Base-by-base conservation (phyloP, 441 rosid species). In the Arabidopsis hybrid region DNA sequence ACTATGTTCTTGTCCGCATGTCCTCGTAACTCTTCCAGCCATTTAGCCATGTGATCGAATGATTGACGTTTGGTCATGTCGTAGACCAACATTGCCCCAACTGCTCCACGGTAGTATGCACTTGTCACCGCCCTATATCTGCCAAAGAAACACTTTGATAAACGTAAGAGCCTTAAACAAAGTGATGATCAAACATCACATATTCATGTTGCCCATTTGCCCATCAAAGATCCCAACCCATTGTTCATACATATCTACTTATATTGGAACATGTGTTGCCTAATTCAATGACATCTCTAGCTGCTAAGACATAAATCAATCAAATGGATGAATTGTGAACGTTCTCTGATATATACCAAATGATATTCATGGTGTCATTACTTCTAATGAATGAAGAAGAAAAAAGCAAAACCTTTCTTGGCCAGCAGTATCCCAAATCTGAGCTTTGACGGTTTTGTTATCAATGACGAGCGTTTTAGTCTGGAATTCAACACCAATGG, bases 11-110 rank as follows among this genome's bases (percentile, higher is more conserved):
- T 86, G 68, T 90, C 91, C 1, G 85, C 90, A 26, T 84, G 88
- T n/a, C 90, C 88, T 71, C 90, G 72, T 60, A 86, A 60, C 63
- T 86, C 89, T 42, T 86, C 90, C 7, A 86, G 76, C 86, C 90
- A 86, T 72, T 86, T 81, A 1, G 84, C 81, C 88, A 82, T 84
- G 83, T 84, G 89, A 40, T 86, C 85, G 5, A 84, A 86, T 7
- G 90, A 86, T 71, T 86, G 90, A 46, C 88, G 90, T 72, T 86
- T 84, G 12, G 90, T 84, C 88, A 86, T 84, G 85, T 86, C 89
- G 7, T 83, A 86, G 6, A 86, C 89, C 53, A 84, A 26, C 89
- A 86, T 86, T 29, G 89, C 89, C 57, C 89, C 89, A 29, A 86
- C 86, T 5, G 90, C 86, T 53, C 90, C 88, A 21, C 88, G 76